Base-by-base conservation (phyloP, 192 early-diverging fungal genomes). In the Coemansia sp. region DNA sequence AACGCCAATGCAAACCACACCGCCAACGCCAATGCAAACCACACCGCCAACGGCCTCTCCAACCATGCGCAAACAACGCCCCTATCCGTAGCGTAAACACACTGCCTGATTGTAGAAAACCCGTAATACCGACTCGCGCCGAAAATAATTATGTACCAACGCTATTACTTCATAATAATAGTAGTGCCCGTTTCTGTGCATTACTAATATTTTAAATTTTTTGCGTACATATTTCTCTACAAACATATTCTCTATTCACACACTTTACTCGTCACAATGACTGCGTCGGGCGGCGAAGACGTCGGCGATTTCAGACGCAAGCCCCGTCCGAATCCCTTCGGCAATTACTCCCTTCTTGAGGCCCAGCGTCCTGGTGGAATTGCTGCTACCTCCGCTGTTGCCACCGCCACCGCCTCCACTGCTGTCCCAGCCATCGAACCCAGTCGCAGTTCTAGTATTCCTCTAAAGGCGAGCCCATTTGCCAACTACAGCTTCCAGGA, bases 281-380 rank as follows among this genome's bases (percentile, higher is more conserved):
- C 52, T n/a, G 52, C 52, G 23, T 9, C 24, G 22, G 14, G 10
- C 52, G 18, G 55, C n/a, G 55, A 30, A 16, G 28, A 26, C 26
- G 60, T 21, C 21, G 56, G 5, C 5, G 31, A 14, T 10, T 44
- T 26, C 24, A 49, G 44, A 24, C 56, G 60, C 19, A 61, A 70
- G 25, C 60, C 64, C 4, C 64, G 49, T 19, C 55, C 71, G 25
- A 80, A 80, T 49, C 77, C 77, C 31, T 80, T 80, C 60, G 77
- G 77, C 10, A 80, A 80, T 27, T 80, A 80, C 68, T 80, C 77
- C 55, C 53, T 80, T 23, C 73, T 67, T 56, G 77, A 80, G 32
- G 77, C 77, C 3, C 77, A 80, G 19, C 38, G 38, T 44, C 38
- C 38, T 4, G 38, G 38, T 16, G 38, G 38, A 16, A 44, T 44